Evolutionary conservation across 345 rosid species (phyloP).

Genomic region (Cardiospermum halicacabum): DNA sequence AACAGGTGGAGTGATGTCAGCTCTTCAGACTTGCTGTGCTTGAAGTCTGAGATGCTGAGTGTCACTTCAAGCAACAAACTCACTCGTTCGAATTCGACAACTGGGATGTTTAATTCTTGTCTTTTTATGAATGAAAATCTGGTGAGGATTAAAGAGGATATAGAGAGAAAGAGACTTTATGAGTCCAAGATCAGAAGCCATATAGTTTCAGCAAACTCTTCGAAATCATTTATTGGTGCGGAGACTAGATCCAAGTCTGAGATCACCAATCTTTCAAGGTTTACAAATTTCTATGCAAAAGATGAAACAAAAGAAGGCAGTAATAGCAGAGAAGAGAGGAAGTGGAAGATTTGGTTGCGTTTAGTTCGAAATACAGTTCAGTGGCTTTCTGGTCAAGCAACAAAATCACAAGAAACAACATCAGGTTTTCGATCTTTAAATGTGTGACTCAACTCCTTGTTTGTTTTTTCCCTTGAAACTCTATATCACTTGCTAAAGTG

Average conservation of each 20-base stretch:
- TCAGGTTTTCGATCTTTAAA: conserved; percentile 5
- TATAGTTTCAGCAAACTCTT: conserved; percentile 18
- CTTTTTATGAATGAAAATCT: conserved; percentile 13
- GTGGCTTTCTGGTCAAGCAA: conserved; percentile 36
- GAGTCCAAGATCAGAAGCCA: conserved; percentile 27
- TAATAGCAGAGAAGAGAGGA: conserved; percentile 26
- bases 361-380: conserved; percentile 35
- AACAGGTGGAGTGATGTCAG: conserved; percentile 50
- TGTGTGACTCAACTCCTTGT: conserved; percentile 9
- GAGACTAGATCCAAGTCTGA: conserved; percentile 50
- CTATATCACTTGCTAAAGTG: no score
- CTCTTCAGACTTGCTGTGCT: conserved; percentile 40
- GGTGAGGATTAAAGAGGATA: conserved; percentile 32
- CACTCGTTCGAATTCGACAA: conserved; percentile 13
- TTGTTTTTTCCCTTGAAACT: no score
- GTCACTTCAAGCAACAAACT: conserved; percentile 25
- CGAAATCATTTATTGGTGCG: conserved; percentile 1
- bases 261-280: conserved; percentile 34
- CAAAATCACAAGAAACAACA: conserved; percentile 5
- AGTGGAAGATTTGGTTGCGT: conserved; percentile 38
- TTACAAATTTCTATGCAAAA: conserved; percentile 12
- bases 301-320: conserved; percentile 8
- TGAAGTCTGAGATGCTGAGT: conserved; percentile 40
- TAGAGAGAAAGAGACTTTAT: conserved; percentile 29
- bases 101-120: conserved; percentile 8